Evolutionary conservation across 805 yeast species (phyloP).

Genomic region (Sugiyamaella lignohabitans): DNA sequence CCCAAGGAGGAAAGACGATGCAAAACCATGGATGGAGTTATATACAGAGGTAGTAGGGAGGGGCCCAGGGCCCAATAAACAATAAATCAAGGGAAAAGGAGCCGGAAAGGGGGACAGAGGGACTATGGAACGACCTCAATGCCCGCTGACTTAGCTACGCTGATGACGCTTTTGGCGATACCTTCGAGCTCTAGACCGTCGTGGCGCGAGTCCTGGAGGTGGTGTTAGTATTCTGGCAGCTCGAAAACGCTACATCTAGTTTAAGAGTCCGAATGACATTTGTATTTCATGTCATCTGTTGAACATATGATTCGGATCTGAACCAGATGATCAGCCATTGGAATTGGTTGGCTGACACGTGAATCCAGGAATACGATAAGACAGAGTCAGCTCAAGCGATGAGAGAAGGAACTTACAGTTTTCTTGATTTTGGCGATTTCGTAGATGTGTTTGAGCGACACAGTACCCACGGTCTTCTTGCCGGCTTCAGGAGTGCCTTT

Average conservation of each 20-base stretch:
- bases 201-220: conserved; percentile 59
- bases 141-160: conserved; percentile 88
- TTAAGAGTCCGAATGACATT: too few species aligned
- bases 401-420: conserved; percentile 28
- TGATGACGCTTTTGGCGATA: conserved; percentile 73
- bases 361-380: neutral
- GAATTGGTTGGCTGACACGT: conserved; percentile 21
- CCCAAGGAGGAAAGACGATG: too few species aligned
- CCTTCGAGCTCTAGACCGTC: conserved; percentile 61
- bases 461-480: conserved; percentile 52
- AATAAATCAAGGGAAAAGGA: too few species aligned
- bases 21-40: neutral
- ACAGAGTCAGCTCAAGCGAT: neutral
- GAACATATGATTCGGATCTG: too few species aligned
- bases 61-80: too few species aligned
- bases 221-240: too few species aligned
- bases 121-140: conserved; percentile 64
- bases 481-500: conserved; percentile 75
- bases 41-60: too few species aligned
- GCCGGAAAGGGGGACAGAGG: too few species aligned
- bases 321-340: too few species aligned
- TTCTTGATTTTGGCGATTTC: conserved; percentile 93
- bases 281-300: too few species aligned
- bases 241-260: too few species aligned
- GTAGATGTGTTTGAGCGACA: conserved; percentile 80